phyloP scores from a whole-genome alignment of 2,329 filamentous ascomycete genomes.

The Claviceps sp. region DNA sequence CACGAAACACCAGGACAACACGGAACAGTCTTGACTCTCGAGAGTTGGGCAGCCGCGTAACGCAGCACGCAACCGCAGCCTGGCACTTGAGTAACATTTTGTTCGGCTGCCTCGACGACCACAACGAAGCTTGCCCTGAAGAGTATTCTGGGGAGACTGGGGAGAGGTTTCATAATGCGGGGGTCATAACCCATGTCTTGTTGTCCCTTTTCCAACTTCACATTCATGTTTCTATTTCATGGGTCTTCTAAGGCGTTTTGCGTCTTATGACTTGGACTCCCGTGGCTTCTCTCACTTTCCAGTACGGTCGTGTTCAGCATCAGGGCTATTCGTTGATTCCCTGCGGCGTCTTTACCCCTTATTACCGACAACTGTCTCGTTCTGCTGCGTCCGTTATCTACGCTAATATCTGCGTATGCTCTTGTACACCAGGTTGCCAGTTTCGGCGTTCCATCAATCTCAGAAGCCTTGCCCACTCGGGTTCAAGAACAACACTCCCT shows the following conservation, averaged over 20 bases:
- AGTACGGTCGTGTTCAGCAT: not conserved
- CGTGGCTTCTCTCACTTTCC: not conserved
- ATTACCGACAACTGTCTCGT: not conserved
- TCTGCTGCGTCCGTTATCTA: not conserved
- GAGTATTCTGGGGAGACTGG: not conserved
- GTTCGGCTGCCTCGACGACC: too few relatives aligned
- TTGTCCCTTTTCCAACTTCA: not conserved
- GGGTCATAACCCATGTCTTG: not conserved
- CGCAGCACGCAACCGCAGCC: not conserved
- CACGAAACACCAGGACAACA: not conserved
- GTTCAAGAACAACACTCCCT: not conserved
- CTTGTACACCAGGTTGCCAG: not conserved
- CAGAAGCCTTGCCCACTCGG: not conserved
- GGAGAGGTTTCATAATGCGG: conserved; percentile 1
- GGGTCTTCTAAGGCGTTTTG: not conserved
- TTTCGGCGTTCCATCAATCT: not conserved
- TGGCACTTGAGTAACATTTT: not conserved
- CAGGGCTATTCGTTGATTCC: not conserved
- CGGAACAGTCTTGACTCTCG: not conserved
- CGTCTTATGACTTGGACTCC: not conserved
- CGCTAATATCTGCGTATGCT: not conserved
- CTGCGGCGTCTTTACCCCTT: not conserved
- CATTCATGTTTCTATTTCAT: conserved; percentile 1
- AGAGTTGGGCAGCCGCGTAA: not conserved
- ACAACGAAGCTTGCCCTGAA: conserved; percentile 1